A percentile compares a stretch with the other conserved stretches of the same genome.
phyloP scores from a whole-genome alignment of 805 yeast genomes.

The Cyberlindnera veronae region DNA sequence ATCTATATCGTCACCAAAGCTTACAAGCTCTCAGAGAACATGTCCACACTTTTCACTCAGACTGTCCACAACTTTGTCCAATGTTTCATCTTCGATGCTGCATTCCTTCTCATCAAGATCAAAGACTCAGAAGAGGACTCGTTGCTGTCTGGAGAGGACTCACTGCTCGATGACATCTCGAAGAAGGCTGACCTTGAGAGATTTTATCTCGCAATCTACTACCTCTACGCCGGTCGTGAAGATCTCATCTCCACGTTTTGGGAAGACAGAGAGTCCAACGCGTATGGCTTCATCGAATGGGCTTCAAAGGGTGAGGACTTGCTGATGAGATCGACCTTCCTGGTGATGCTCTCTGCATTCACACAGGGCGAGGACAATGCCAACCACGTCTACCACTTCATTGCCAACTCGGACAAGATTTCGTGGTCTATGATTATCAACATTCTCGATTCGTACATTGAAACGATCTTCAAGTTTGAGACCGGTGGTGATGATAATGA shows the following conservation, averaged over 20 bases:
- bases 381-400: slow-evolving; percentile 46
- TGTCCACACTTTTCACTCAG: slow-evolving; percentile 32
- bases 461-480: slow-evolving; percentile 36
- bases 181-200: slow-evolving; percentile 84
- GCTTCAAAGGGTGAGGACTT: slow-evolving; percentile 79
- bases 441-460: slow-evolving; percentile 51
- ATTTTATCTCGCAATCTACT: slow-evolving; percentile 72
- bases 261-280: slow-evolving; percentile 60
- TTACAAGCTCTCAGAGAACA: slow-evolving; percentile 23
- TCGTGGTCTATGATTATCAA: slow-evolving; percentile 56
- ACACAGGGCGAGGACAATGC: slow-evolving; percentile 59
- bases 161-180: slow-evolving; percentile 59
- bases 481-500: slow-evolving; percentile 45
- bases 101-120: slow-evolving; percentile 60
- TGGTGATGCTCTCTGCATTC: slow-evolving; percentile 74
- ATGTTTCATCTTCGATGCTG: slow-evolving; percentile 57
- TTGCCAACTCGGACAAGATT: slow-evolving; percentile 36
- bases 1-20: slow-evolving; percentile 23
- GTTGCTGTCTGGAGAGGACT: slow-evolving; percentile 51
- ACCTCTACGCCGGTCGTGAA: slow-evolving; percentile 61
- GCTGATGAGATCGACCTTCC: slow-evolving; percentile 76
- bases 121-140: slow-evolving; percentile 76
- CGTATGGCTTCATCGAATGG: slow-evolving; percentile 85
- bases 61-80: slow-evolving; percentile 49
- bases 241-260: slow-evolving; percentile 60